Percentiles rank a stretch among this genome's conserved stretches.
These are phyloP conservation scores for Fusarium stilboides DNA, from an alignment of 2,329 filamentous ascomycete genomes.

Conservation along the genomic window DNA sequence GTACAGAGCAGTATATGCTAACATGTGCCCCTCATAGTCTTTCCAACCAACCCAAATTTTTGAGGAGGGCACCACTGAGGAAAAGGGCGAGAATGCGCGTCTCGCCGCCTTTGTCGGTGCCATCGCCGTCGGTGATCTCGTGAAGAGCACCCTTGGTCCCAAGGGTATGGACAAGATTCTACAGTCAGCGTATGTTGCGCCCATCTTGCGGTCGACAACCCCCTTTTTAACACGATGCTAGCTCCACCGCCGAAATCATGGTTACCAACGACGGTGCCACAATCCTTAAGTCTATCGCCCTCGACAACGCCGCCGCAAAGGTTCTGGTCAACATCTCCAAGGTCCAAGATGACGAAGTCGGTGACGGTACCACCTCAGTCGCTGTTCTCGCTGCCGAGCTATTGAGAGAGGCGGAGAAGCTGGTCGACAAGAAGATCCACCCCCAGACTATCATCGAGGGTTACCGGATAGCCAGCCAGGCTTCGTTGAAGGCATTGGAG, in stretches of 20 bases:
- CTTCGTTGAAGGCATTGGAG: slow-evolving; percentile 87
- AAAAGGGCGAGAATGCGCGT: slow-evolving; percentile 99
- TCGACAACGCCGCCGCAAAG: slow-evolving; percentile 98
- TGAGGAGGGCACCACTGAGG: slow-evolving; percentile 94
- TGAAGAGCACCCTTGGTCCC: slow-evolving; percentile 96
- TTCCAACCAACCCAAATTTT: slow-evolving; percentile 98
- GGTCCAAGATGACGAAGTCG: slow-evolving; percentile 98
- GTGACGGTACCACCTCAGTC: slow-evolving; percentile 98
- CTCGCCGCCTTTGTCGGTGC: slow-evolving; percentile 98
- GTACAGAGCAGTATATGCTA: slow-evolving; percentile 31
- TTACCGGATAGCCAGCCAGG: slow-evolving; percentile 95
- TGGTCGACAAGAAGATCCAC: slow-evolving; percentile 98
- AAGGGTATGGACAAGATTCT: slow-evolving; percentile 99
- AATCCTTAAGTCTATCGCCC: slow-evolving; percentile 97
- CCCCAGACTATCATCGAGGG: slow-evolving; percentile 99
- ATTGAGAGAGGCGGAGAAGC: slow-evolving; percentile 94
- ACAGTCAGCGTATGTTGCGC: slow-evolving; percentile 84
- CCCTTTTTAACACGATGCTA: slow-evolving; percentile 56
- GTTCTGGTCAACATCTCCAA: slow-evolving; percentile 99
- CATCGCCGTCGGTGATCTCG: slow-evolving; percentile 96
- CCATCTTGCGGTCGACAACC: slow-evolving; percentile 28
- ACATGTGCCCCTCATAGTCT: slow-evolving; percentile 60
- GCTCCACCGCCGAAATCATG: slow-evolving; percentile 96
- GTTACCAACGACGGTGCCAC: slow-evolving; percentile 99
- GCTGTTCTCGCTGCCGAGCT: slow-evolving; percentile 95